Evolutionary conservation across 1,284 basidiomycete species (phyloP), one percentile per base, ranked within the genome.

Genomic region (Irpex lacteus): DNA sequence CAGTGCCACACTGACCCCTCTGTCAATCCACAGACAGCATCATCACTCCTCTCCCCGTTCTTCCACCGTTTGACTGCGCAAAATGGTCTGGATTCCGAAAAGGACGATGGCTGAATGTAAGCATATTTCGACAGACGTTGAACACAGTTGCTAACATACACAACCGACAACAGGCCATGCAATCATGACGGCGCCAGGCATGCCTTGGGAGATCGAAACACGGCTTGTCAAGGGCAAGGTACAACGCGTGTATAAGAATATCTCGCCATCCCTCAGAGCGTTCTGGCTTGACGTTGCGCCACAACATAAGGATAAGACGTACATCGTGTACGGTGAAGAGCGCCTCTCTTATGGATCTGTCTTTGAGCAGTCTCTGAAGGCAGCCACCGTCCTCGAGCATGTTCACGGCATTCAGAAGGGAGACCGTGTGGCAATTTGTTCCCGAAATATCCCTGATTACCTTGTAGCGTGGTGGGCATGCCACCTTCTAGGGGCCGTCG

Each of bases 381-480:
- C 81, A 37, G 87, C 87, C 0, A 76, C 79, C 7, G 72, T 85
- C 32, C 82, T 83, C 63, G 73, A 76, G 19, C 72, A 79, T 47
- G 76, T 81, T 5, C 87, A 86, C 69, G 76, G 78, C 26, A 76
- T 89, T 13, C 75, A 75, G 53, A 89, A 89, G 73, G 88, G 88
- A 69, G 77, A 81, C 64, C 71, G 86, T 65, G 82, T 90, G 34
- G 86, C 80, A 0, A 83, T 90, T 38, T 82, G 83, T 60, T 82
- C 82, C 61, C 80, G 88, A 53, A 90, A 90, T 71, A 82, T 81
- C 66, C 84, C 82, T 2, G 81, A 84, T 62, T 85, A 80, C 67
- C 61, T 87, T 50, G 76, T 81, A 40, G 73, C 80, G 18, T 89
- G 85, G 67, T 88, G 82, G 81, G 87, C 86, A 2, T 81, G 79